Conservation (phyloP, 352 stramenopile genomes). For the Phytophthora sansomeana region DNA sequence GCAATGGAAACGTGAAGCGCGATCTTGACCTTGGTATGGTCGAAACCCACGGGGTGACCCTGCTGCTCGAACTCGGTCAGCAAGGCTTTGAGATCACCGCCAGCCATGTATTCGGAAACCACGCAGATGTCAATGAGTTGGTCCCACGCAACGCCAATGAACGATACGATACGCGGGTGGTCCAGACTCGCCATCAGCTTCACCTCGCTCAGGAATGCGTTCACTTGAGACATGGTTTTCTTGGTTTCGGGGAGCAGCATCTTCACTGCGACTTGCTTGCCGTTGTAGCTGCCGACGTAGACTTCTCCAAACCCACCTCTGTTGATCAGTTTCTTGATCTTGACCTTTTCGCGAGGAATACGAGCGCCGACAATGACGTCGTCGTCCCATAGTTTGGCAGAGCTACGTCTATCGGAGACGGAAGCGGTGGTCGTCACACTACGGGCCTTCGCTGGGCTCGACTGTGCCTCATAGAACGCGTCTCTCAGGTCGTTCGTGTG, state of each 20-base stretch:
- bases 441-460: constrained; percentile 26
- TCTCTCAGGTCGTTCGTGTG: constrained; percentile 18
- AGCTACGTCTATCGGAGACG: constrained; percentile 17
- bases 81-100: constrained; percentile 44
- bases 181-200: constrained; percentile 48
- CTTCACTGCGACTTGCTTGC: constrained; percentile 34
- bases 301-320: constrained; percentile 43
- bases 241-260: constrained; percentile 40
- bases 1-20: constrained; percentile 41
- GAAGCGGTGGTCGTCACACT: constrained; percentile 17
- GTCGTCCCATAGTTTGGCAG: constrained; percentile 46
- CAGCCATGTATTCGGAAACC: constrained; percentile 62
- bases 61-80: constrained; percentile 37
- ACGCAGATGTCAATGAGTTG: constrained; percentile 45
- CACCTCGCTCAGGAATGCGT: constrained; percentile 39
- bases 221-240: constrained; percentile 40
- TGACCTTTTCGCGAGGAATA: constrained; percentile 32
- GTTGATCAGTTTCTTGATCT: constrained; percentile 35
- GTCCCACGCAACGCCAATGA: constrained; percentile 56
- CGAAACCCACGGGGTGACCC: constrained; percentile 29
- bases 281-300: constrained; percentile 38
- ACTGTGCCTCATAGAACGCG: constrained; percentile 25
- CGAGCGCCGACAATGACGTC: constrained; percentile 39
- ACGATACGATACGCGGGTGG: constrained; percentile 49
- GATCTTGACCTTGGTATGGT: constrained; percentile 46